phyloP scores from a whole-genome alignment of 495 filamentous ascomycete genomes.

The Talaromyces liani region DNA sequence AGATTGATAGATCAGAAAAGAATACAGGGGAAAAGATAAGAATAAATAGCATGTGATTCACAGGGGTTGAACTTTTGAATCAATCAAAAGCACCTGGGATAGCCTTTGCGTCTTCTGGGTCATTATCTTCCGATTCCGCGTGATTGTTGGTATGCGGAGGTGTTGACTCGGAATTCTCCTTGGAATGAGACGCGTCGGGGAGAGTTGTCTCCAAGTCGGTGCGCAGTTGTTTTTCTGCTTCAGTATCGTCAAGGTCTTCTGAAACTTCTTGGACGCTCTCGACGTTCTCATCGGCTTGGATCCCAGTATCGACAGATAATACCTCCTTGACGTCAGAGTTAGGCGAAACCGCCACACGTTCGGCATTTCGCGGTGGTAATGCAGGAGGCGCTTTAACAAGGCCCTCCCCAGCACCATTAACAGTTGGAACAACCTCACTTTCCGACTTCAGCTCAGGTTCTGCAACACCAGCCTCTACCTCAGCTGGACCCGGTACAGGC shows the following conservation, averaged over 20 bases:
- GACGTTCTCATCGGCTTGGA: neutral
- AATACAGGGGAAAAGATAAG: neutral
- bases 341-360: neutral
- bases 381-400: neutral
- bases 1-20: neutral
- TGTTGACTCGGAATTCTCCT: neutral
- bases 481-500: neutral
- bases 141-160: neutral
- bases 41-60: neutral
- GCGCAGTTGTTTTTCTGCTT: neutral
- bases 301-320: neutral
- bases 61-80: neutral
- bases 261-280: neutral
- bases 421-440: neutral
- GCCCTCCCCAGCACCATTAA: neutral
- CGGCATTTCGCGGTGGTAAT: constrained; percentile 2
- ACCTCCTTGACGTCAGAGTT: neutral
- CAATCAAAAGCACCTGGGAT: constrained; percentile 11
- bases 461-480: neutral
- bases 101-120: neutral
- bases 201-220: neutral
- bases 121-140: neutral
- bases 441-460: neutral
- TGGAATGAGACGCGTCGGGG: constrained; percentile 8
- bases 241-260: neutral